Evolutionary conservation across 768 basidiomycete species (phyloP).

Genomic region (Sporobolomyces phaffii): DNA sequence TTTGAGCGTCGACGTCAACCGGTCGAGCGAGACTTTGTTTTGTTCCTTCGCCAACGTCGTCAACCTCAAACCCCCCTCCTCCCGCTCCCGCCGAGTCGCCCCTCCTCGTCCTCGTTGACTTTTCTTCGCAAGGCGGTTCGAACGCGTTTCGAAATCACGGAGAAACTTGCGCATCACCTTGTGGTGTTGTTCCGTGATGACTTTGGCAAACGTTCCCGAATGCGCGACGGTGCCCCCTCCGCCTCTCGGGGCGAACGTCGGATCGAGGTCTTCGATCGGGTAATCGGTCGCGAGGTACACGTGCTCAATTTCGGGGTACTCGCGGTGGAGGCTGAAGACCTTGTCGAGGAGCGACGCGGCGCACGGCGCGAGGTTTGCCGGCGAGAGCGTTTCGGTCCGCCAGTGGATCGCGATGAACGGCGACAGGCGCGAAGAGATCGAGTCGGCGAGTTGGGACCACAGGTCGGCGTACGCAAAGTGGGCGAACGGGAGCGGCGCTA

Average conservation of each 20-base stretch:
- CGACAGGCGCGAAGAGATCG: conserved; percentile 46
- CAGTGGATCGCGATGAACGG: conserved; percentile 57
- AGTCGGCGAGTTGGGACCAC: conserved; percentile 50
- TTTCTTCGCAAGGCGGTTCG: neutral
- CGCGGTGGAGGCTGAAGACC: conserved; percentile 45
- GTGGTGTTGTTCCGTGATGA: conserved; percentile 50
- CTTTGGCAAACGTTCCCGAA: conserved; percentile 53
- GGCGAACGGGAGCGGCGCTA: conserved; percentile 12
- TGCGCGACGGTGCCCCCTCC: conserved; percentile 38
- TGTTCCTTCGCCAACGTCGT: conserved; percentile 51
- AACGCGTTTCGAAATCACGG: conserved; percentile 49
- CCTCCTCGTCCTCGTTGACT: too few relatives aligned
- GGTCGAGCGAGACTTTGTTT: conserved; percentile 36
- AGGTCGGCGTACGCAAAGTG: conserved; percentile 51
- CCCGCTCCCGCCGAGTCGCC: neutral
- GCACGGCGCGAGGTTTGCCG: conserved; percentile 51
- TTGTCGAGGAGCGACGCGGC: conserved; percentile 53
- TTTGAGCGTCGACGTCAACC: neutral
- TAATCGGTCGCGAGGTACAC: conserved; percentile 61
- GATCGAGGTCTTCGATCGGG: conserved; percentile 45
- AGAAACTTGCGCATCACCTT: conserved; percentile 52
- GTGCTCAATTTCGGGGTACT: conserved; percentile 45
- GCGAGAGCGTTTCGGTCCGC: conserved; percentile 55
- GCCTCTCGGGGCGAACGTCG: conserved; percentile 37
- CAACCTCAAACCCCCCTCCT: conserved; percentile 46